Conservation (phyloP, 2,329 filamentous ascomycete species). For the Aspergillus sp. region DNA sequence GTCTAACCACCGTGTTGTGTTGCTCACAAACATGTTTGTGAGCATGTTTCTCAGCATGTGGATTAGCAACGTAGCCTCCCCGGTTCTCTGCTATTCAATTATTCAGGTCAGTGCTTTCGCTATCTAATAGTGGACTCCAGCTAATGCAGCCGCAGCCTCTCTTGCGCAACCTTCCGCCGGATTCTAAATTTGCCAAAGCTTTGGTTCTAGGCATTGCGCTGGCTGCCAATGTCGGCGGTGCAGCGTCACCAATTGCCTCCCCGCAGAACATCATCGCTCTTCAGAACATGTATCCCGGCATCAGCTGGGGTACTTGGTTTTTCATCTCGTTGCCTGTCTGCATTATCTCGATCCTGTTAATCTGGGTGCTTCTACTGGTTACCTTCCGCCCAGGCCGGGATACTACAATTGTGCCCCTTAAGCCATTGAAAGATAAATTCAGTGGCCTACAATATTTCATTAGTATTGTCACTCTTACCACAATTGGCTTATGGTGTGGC, state of each 20-base stretch:
- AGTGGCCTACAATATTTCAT: constrained; percentile 93
- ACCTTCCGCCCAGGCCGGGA: constrained; percentile 83
- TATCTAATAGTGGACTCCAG: background rate
- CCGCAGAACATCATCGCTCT: constrained; percentile 97
- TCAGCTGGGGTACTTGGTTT: constrained; percentile 96
- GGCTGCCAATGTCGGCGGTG: constrained; percentile 92
- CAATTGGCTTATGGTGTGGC: constrained; percentile 89
- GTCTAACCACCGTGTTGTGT: constrained; percentile 81
- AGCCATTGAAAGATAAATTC: constrained; percentile 84
- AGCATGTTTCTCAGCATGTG: constrained; percentile 98
- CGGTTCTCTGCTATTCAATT: constrained; percentile 95
- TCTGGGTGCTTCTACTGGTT: constrained; percentile 82
- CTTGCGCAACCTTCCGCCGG: constrained; percentile 84
- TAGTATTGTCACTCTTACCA: constrained; percentile 74
- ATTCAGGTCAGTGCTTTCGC: constrained; percentile 66
- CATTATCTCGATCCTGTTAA: constrained; percentile 79
- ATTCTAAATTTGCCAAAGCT: constrained; percentile 91
- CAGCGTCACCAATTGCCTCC: constrained; percentile 93
- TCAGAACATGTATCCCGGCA: constrained; percentile 88
- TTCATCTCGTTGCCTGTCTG: constrained; percentile 93
- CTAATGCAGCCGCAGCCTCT: constrained; percentile 65
- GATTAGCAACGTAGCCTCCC: constrained; percentile 97
- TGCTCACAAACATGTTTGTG: constrained; percentile 98
- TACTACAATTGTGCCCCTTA: constrained; percentile 87
- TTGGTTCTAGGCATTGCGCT: constrained; percentile 93